Base-by-base conservation (phyloP, 805 yeast genomes). In the Teunomyces kruisii region DNA sequence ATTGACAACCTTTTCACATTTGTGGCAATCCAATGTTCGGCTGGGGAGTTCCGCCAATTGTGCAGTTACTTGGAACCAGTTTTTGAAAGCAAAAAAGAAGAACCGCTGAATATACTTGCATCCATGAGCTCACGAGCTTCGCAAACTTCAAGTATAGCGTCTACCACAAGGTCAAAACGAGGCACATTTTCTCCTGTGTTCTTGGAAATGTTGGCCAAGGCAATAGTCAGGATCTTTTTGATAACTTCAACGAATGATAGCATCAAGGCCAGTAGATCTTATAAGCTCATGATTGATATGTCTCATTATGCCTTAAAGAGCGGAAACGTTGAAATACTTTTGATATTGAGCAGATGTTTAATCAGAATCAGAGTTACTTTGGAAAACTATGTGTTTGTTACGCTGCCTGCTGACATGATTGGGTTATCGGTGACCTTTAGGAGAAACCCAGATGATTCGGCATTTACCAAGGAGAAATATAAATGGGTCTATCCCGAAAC, bases 401-500 rank as follows among this genome's bases (percentile, higher is more conserved):
- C 79, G 2, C 65, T 71, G 6, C 84, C 86, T 3, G 58, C 62
- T 1, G 88, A 86, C 56, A 79, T 84, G 70, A 84, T 79, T 33
- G 89, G 88, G 0, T 61, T 86, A 13, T 78, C 88, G 8, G 76
- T 82, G 2, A 75, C 81, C 0, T 71, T 85, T 43, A 74, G 76
- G 4, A 69, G 88, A 56, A 78, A 79, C 47, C 55, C 61, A 38
- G 38, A 64, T 49, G 56, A 56, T 19, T 32, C 55, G 10, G 57
- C 52, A 4, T 52, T 63, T 22, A 56, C 57, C 19, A 58, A 48
- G 2, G 51, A 51, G 3, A 22, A 37, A 4, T 65, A 28, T 53
- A 64, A 52, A 45, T 85, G 91, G 92, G 60, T 63, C 4, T 83
- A 72, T 53, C 92, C 91, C 0, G 91, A 85, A 50, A 56, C 61